phyloP scores from a whole-genome alignment of 305 asterid species.

The Fraxinus xanthoxyloides region DNA sequence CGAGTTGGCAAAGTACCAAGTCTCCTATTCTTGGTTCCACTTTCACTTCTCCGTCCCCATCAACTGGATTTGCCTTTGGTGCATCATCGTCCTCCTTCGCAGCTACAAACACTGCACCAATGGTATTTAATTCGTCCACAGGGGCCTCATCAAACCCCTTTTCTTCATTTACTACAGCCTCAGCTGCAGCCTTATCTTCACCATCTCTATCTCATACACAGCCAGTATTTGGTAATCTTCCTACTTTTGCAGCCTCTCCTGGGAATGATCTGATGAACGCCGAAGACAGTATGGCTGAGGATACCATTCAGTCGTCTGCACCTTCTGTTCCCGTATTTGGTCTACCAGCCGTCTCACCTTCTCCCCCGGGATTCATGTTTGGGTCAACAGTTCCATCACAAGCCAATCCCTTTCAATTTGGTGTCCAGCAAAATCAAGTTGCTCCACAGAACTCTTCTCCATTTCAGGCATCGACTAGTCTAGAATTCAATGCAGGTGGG shows the following conservation, averaged over 20 bases:
- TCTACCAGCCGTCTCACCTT: slow-evolving; percentile 47
- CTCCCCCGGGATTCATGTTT: slow-evolving; percentile 47
- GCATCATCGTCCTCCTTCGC: slow-evolving; percentile 48
- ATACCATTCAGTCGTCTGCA: slow-evolving; percentile 60
- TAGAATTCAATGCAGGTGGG: slow-evolving; percentile 60
- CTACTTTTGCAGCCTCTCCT: slow-evolving; percentile 40
- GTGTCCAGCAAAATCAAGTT: slow-evolving; percentile 62
- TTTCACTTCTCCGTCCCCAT: slow-evolving; percentile 38
- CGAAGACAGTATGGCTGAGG: slow-evolving; percentile 98
- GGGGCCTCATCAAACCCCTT: slow-evolving; percentile 31
- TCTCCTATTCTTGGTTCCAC: slow-evolving; percentile 48
- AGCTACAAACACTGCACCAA: slow-evolving; percentile 32
- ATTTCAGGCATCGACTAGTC: slow-evolving; percentile 55
- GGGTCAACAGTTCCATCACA: slow-evolving; percentile 44
- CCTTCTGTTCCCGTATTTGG: slow-evolving; percentile 52
- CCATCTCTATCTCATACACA: slow-evolving; percentile 20
- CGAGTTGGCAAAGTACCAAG: slow-evolving; percentile 38
- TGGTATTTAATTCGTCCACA: slow-evolving; percentile 39
- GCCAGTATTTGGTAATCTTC: slow-evolving; percentile 45
- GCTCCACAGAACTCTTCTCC: slow-evolving; percentile 42
- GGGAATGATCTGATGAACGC: slow-evolving; percentile 63
- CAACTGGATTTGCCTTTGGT: slow-evolving; percentile 55
- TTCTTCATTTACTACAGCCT: slow-evolving; percentile 38
- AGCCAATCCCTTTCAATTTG: slow-evolving; percentile 51
- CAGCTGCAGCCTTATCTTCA: slow-evolving; percentile 36